phyloP scores from a whole-genome alignment of 73 alveolate species.

The Tetrahymena malaccensis region DNA sequence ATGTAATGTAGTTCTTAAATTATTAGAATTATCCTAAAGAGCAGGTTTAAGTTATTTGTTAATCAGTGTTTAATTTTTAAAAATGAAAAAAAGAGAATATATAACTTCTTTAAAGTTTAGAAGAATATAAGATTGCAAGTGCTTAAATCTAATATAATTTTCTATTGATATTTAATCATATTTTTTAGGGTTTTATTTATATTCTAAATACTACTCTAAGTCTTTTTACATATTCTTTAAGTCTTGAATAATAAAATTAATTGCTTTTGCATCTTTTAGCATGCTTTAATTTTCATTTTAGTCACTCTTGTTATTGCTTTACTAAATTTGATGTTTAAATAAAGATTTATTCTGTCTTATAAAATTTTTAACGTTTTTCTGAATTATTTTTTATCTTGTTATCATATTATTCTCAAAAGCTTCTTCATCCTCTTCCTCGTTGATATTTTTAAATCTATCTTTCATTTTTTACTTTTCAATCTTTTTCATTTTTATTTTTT shows the following conservation, averaged over 20 bases:
- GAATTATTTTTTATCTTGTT: not conserved
- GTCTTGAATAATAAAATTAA: not conserved
- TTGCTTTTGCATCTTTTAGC: not conserved
- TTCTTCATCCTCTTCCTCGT: not conserved
- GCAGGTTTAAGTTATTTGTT: not conserved
- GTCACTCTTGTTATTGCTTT: not conserved
- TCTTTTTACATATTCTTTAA: not conserved
- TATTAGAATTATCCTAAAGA: not conserved
- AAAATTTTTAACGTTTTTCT: not conserved
- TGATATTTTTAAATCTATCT: not conserved
- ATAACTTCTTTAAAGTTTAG: not conserved
- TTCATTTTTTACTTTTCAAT: not conserved
- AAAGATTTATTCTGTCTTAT: not conserved
- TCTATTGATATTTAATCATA: not conserved
- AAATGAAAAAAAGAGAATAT: not conserved
- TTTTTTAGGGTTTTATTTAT: not conserved
- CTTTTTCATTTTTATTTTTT: not conserved
- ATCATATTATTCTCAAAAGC: not conserved
- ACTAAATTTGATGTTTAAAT: not conserved
- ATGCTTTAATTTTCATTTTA: not conserved
- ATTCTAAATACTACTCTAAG: not conserved
- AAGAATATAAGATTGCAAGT: not conserved
- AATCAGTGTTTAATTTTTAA: not conserved
- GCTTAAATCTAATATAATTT: not conserved
- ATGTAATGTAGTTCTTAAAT: not conserved